These are phyloP conservation scores for Hanseniaspora pseudoguilliermondii DNA, from an alignment of 805 yeast genomes.

Conservation along the genomic window DNA sequence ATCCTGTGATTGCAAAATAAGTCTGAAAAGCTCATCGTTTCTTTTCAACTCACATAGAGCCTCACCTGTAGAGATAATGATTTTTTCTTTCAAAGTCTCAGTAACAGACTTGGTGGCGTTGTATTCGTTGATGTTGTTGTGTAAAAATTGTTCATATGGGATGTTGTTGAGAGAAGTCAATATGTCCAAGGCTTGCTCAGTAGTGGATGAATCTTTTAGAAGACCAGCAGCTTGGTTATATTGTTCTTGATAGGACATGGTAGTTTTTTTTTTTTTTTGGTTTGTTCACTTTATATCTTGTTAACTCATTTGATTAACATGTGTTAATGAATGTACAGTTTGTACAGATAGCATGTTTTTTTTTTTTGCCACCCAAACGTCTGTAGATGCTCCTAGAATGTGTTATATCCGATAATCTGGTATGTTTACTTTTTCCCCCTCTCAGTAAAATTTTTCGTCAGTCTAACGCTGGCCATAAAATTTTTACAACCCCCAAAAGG, in stretches of 20 bases:
- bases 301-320: background rate
- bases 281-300: background rate
- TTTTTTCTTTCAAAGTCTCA: conserved; percentile 48
- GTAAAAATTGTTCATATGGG: background rate
- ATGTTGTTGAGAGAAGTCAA: conserved; percentile 1
- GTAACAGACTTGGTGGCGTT: conserved; percentile 18
- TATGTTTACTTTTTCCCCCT: no score
- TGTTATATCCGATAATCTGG: background rate
- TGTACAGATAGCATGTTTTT: background rate
- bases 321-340: background rate
- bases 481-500: no score
- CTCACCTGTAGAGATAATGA: conserved; percentile 64
- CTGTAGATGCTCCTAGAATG: background rate
- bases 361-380: background rate
- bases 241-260: background rate
- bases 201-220: background rate
- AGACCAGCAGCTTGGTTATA: background rate
- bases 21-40: conserved; percentile 39
- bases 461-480: no score
- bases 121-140: background rate
- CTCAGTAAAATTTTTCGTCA: no score
- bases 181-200: background rate
- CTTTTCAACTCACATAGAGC: conserved; percentile 44
- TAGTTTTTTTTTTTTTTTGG: background rate
- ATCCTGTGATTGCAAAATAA: conserved; percentile 54